Evolutionary conservation across 2,329 filamentous ascomycete species (phyloP).

Genomic region (Epichloe gansuensis): DNA sequence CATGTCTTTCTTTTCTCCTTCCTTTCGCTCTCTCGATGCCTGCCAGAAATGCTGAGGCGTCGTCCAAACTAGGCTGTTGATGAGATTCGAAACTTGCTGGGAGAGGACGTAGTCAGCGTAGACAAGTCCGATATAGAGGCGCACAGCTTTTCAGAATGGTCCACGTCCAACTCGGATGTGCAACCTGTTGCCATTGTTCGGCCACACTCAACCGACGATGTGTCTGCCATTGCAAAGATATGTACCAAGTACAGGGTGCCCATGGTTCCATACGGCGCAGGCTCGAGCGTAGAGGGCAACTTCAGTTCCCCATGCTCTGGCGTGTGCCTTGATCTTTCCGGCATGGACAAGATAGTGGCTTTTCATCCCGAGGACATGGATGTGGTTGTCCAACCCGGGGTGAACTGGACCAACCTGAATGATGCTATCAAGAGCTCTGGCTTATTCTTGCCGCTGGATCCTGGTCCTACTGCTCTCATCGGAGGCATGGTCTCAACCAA

Average conservation of each 20-base stretch:
- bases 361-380: conserved; percentile 60
- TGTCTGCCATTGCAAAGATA: conserved; percentile 48
- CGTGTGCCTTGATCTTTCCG: conserved; percentile 56
- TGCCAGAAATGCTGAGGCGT: not conserved
- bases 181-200: conserved; percentile 55
- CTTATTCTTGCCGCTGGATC: conserved; percentile 59
- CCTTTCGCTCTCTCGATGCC: not conserved
- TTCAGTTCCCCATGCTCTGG: conserved; percentile 56
- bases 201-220: conserved; percentile 51
- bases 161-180: conserved; percentile 50
- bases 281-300: conserved; percentile 60
- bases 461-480: conserved; percentile 47
- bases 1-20: not conserved
- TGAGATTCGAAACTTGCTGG: conserved; percentile 17
- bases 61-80: conserved; percentile 9
- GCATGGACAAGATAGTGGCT: conserved; percentile 54
- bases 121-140: conserved; percentile 51
- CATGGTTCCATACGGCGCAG: conserved; percentile 65
- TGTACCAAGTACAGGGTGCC: conserved; percentile 53
- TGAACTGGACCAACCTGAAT: conserved; percentile 58
- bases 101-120: conserved; percentile 48
- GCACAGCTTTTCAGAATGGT: conserved; percentile 62
- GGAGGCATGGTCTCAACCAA: conserved; percentile 56
- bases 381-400: conserved; percentile 56
- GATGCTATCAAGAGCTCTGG: conserved; percentile 48